A percentile compares a stretch with the other conserved stretches of the same genome.
These are phyloP conservation scores for Kalaharituber pfeilii DNA, from an alignment of 2,329 filamentous ascomycete species.

Conservation along the genomic window DNA sequence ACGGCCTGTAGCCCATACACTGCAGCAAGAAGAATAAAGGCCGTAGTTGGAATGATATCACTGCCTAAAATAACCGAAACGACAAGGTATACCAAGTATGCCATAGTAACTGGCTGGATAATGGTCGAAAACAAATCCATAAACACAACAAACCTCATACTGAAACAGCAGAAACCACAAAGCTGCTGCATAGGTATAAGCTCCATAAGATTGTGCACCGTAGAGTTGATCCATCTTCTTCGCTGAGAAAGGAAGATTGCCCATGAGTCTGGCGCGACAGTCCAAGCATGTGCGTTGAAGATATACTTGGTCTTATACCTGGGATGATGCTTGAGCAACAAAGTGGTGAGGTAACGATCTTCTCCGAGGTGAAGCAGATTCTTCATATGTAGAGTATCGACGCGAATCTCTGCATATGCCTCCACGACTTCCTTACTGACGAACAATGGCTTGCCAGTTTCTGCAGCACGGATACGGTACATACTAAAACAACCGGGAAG, in stretches of 20 bases:
- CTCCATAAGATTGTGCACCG: slow-evolving; percentile 92
- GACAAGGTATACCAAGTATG: slow-evolving; percentile 79
- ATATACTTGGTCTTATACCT: slow-evolving; percentile 99
- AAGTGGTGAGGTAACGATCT: slow-evolving; percentile 89
- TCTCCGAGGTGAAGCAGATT: slow-evolving; percentile 92
- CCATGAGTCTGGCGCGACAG: slow-evolving; percentile 90
- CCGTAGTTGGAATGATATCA: slow-evolving; percentile 56
- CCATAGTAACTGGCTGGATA: slow-evolving; percentile 77
- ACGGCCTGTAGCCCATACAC: slow-evolving; percentile 94
- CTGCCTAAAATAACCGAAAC: slow-evolving; percentile 47
- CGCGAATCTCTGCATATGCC: slow-evolving; percentile 75
- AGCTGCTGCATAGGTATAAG: slow-evolving; percentile 84
- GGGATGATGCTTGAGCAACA: slow-evolving; percentile 78
- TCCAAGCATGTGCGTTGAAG: slow-evolving; percentile 83
- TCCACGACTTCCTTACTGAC: slow-evolving; percentile 85
- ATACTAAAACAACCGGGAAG: slow-evolving; percentile 97
- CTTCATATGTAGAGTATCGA: slow-evolving; percentile 98
- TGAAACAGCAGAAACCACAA: slow-evolving; percentile 99
- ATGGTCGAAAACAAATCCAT: slow-evolving; percentile 82
- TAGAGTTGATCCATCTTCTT: slow-evolving; percentile 99
- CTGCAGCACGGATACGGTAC: slow-evolving; percentile 90
- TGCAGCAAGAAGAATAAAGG: slow-evolving; percentile 80
- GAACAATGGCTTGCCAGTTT: slow-evolving; percentile 88
- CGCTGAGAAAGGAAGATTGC: slow-evolving; percentile 90
- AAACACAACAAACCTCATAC: slow-evolving; percentile 96